These are phyloP conservation scores for Rubia yunnanensis DNA, from an alignment of 257 asterid species.

Conservation along the genomic window DNA sequence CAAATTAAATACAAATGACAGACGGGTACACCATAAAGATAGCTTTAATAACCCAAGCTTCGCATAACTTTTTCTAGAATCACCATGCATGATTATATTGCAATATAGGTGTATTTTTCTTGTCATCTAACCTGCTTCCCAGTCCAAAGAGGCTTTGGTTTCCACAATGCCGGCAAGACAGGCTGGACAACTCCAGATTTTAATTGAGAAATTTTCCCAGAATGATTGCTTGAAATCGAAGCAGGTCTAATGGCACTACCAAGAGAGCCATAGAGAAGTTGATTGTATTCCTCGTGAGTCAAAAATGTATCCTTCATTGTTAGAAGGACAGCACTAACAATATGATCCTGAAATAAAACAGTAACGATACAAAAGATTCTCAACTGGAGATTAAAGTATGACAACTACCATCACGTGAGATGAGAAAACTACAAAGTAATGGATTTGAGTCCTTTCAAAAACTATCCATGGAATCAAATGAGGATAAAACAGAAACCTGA, in stretches of 20 bases:
- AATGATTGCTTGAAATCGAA: conserved; percentile 29
- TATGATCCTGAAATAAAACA: conserved; percentile 56
- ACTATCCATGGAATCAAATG: conserved; percentile 3
- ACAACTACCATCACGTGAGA: conserved; percentile 32
- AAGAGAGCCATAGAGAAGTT: conserved; percentile 90
- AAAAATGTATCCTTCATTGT: conserved; percentile 85
- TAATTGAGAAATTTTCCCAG: conserved; percentile 42
- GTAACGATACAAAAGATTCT: conserved; percentile 1
- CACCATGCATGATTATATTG: conserved; percentile 12
- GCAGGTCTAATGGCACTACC: conserved; percentile 40
- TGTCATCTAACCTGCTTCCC: conserved; percentile 76
- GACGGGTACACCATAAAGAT: not conserved
- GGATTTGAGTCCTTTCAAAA: not conserved
- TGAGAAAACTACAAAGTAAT: conserved; percentile 22
- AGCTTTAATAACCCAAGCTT: not conserved
- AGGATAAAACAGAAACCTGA: conserved; percentile 55
- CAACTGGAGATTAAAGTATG: conserved; percentile 5
- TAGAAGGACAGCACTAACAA: conserved; percentile 81
- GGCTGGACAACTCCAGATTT: conserved; percentile 54
- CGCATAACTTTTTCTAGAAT: not conserved
- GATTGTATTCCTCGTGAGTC: conserved; percentile 68
- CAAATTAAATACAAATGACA: not conserved
- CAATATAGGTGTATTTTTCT: conserved; percentile 3
- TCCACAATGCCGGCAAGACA: conserved; percentile 77
- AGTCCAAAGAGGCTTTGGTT: conserved; percentile 97